Evolutionary conservation across 1,284 basidiomycete genomes (phyloP), one percentile per base, ranked within the genome.

Genomic region (Cutaneotrichosporon curvatum): DNA sequence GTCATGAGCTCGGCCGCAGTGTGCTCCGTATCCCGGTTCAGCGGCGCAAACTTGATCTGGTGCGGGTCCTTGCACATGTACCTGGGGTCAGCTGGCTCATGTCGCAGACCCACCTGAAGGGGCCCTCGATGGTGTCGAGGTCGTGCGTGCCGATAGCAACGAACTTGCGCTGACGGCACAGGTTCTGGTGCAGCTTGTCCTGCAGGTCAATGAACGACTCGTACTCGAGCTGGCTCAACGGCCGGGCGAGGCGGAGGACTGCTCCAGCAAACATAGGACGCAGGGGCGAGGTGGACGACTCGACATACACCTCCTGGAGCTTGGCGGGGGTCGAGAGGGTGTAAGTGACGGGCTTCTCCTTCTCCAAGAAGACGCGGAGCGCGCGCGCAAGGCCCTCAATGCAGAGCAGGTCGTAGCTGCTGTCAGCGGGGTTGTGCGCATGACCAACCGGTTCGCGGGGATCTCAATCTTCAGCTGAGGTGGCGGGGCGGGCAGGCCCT

Each of bases 111-210:
- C 45, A 64, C 62, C 84, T 76, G 79, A 94, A 95, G 10, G 92
- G 90, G 6, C 81, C 77, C 58, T 81, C 76, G 51, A 99, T 75
- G 1, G 87, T 91, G 71, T 95, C 90, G 36, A 98, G 74, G 73
- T 99, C 95, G 62, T 99, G 95, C 3, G 95, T 98, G 48, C 95
- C 95, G 58, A 99, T 96, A 16, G 95, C 83, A 32, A 96, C 95
- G 35, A 99, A 81, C 61, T 87, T 87, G 48, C 95, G 78, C 58
- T 86, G 78, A 45, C 95, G 78, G 61, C 88, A 94, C 37, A 99
- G 79, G 70, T 99, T 98, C 64, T 92, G 87, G 68, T 98, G 95
- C 37, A 99, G 78, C 74, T 98, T 98, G 71, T 98, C 95, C 73
- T 98, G 95, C 16, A 96, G 75, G 65, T 97, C 95, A 65, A 99